These are phyloP conservation scores for Pythium aphanidermatum DNA, from an alignment of 352 stramenopile species.

Conservation along the genomic window DNA sequence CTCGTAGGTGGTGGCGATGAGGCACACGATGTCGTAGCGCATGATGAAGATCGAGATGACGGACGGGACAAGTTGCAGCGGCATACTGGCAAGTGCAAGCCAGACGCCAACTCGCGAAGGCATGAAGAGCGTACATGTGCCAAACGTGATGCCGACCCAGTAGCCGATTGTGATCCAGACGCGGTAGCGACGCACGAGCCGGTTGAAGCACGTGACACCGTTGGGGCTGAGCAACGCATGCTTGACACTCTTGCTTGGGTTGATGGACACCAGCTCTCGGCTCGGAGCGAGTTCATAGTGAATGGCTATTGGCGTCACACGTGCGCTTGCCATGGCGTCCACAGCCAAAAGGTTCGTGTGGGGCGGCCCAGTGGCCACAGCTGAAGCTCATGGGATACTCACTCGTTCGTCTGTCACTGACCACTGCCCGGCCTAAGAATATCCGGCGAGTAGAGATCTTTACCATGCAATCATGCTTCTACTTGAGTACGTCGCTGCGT, in stretches of 20 bases:
- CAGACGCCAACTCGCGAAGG: slow-evolving; percentile 5
- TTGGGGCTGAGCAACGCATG: slow-evolving; percentile 1
- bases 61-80: slow-evolving; percentile 14
- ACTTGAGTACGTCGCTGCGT: no score
- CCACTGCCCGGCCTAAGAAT: no score
- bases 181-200: neutral
- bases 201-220: slow-evolving; percentile 4
- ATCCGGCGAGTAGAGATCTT: no score
- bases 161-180: slow-evolving; percentile 1
- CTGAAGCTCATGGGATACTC: no score
- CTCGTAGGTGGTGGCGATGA: slow-evolving; percentile 8
- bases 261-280: slow-evolving; percentile 2
- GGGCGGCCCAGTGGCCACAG: no score
- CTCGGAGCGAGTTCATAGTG: slow-evolving; percentile 6
- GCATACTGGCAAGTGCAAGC: slow-evolving; percentile 7
- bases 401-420: no score
- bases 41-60: slow-evolving; percentile 5
- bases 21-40: slow-evolving; percentile 10
- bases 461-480: no score
- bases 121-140: slow-evolving; percentile 3
- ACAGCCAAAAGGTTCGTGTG: no score
- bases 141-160: slow-evolving; percentile 8
- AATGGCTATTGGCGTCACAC: neutral
- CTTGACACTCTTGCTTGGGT: slow-evolving; percentile 9
- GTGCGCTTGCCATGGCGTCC: neutral